A percentile compares a stretch with the other conserved stretches of the same genome.
These are phyloP conservation scores for Hirsutella minnesotensis DNA, from an alignment of 2,329 filamentous ascomycete species.

Conservation along the genomic window DNA sequence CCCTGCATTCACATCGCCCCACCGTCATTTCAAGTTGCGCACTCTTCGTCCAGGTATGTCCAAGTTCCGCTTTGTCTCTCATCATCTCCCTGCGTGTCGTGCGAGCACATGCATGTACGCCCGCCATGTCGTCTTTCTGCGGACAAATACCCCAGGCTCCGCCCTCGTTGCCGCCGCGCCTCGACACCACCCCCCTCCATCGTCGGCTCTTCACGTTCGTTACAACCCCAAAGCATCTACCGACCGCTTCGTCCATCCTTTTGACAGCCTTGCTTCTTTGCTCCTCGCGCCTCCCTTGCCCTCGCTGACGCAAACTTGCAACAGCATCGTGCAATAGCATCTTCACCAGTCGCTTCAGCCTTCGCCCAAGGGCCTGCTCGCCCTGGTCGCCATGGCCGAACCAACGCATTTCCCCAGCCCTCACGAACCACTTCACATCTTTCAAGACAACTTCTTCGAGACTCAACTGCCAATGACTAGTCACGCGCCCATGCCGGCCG, in stretches of 20 bases:
- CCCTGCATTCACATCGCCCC: conserved; percentile 4
- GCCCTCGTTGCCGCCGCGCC: neutral
- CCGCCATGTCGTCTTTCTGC: neutral
- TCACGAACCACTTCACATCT: conserved; percentile 38
- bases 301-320: neutral
- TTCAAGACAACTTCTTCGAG: conserved; percentile 37
- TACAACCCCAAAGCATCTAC: neutral
- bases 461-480: conserved; percentile 36
- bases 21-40: neutral
- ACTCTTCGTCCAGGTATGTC: conserved; percentile 2
- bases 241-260: too few relatives aligned
- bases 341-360: neutral
- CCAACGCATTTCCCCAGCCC: conserved; percentile 32
- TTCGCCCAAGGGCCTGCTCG: neutral
- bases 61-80: neutral
- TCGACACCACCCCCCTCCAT: neutral
- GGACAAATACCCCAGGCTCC: neutral
- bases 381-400: conserved; percentile 40
- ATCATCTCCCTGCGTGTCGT: neutral
- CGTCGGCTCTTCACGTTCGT: neutral
- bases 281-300: neutral
- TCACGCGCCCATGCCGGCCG: conserved; percentile 43
- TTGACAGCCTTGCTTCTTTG: too few relatives aligned
- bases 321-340: neutral
- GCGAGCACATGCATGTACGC: neutral